These are phyloP conservation scores for Floccularia luteovirens DNA, from an alignment of 768 basidiomycete species.

Conservation along the genomic window DNA sequence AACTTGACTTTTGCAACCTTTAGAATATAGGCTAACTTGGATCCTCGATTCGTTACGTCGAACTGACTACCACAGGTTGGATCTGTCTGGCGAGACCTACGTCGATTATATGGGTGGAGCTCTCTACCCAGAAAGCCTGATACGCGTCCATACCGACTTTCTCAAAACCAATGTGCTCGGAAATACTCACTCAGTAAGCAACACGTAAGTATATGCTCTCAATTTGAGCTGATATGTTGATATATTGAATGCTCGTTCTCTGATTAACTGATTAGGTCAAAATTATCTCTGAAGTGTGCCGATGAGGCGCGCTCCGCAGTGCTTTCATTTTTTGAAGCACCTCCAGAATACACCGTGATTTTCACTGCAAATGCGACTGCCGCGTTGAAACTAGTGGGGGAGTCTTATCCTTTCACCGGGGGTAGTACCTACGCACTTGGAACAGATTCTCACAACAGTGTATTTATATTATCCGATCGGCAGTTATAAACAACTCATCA, in stretches of 20 bases:
- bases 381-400: constrained; percentile 77
- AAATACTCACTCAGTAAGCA: constrained; percentile 80
- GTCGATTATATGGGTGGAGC: constrained; percentile 86
- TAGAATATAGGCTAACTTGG: constrained; percentile 62
- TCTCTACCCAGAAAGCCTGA: constrained; percentile 71
- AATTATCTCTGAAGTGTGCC: constrained; percentile 57
- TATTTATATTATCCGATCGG: constrained; percentile 18
- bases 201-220: constrained; percentile 50
- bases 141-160: constrained; percentile 64
- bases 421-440: constrained; percentile 61
- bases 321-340: constrained; percentile 70
- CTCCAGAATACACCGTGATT: constrained; percentile 70
- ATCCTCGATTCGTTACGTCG: constrained; percentile 61
- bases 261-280: constrained; percentile 41
- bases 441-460: constrained; percentile 77
- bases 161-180: constrained; percentile 62
- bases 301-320: constrained; percentile 67
- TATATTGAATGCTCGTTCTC: constrained; percentile 6
- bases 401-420: constrained; percentile 63
- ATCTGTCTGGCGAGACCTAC: constrained; percentile 62
- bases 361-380: constrained; percentile 78
- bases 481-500: background rate
- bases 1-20: constrained; percentile 1
- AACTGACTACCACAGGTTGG: constrained; percentile 54
- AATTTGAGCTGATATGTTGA: constrained; percentile 3